Percentiles rank a stretch among this genome's conserved stretches.
Conservation (phyloP, 2,329 filamentous ascomycete genomes). For the Hypoxylon sp. region DNA sequence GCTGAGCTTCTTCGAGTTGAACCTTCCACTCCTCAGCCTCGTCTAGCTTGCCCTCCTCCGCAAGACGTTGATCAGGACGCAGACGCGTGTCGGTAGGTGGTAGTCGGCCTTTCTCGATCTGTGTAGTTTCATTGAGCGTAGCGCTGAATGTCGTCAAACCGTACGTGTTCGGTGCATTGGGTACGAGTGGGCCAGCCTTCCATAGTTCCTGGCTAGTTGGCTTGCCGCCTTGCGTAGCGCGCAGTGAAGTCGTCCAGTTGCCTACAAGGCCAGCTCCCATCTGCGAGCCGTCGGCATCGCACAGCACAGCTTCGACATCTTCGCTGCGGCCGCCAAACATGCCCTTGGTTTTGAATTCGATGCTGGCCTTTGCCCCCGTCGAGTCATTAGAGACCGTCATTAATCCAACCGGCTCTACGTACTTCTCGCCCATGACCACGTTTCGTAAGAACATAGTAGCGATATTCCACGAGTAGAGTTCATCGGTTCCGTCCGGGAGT, state of each 20-base stretch:
- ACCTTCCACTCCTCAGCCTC: slow-evolving; percentile 85
- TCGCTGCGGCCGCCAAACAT: slow-evolving; percentile 97
- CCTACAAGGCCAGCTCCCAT: slow-evolving; percentile 76
- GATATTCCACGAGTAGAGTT: slow-evolving; percentile 87
- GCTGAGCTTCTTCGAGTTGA: slow-evolving; percentile 84
- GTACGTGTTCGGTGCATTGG: slow-evolving; percentile 81
- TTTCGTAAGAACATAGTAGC: slow-evolving; percentile 94
- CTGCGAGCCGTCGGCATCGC: slow-evolving; percentile 70
- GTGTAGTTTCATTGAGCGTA: slow-evolving; percentile 84
- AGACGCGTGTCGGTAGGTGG: slow-evolving; percentile 85
- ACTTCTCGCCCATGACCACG: slow-evolving; percentile 97
- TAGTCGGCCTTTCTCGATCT: slow-evolving; percentile 76
- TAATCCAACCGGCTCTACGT: slow-evolving; percentile 90
- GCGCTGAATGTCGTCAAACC: slow-evolving; percentile 90
- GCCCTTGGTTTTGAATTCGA: slow-evolving; percentile 92
- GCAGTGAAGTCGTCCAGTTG: slow-evolving; percentile 83
- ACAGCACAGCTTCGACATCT: slow-evolving; percentile 81
- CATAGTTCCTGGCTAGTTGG: slow-evolving; percentile 73
- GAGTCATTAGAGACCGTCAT: slow-evolving; percentile 88
- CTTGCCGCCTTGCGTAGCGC: slow-evolving; percentile 70
- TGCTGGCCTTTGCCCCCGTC: slow-evolving; percentile 81
- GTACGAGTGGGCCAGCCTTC: slow-evolving; percentile 79
- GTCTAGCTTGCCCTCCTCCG: slow-evolving; percentile 84
- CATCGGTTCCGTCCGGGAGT: slow-evolving; percentile 71
- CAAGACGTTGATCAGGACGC: slow-evolving; percentile 85